Conservation (phyloP, 352 stramenopile genomes). For the Globisporangium lucens region DNA sequence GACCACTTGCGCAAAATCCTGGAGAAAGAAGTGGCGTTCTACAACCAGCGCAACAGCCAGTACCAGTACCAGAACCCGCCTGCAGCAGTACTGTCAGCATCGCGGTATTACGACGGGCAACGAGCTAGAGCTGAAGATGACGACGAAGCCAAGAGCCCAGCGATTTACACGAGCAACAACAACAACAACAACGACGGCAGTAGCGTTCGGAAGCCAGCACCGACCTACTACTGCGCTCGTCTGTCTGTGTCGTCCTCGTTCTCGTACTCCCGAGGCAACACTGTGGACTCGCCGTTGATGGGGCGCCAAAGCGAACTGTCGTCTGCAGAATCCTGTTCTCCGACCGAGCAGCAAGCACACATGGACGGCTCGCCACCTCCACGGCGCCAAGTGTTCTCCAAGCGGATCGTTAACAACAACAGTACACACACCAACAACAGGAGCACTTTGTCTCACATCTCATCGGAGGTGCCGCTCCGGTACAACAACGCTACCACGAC, state of each 20-base stretch:
- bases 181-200: neutral
- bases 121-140: neutral
- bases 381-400: neutral
- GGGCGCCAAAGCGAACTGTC: neutral
- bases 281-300: neutral
- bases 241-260: neutral
- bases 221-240: neutral
- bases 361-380: neutral
- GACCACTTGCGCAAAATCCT: constrained; percentile 17
- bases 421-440: neutral
- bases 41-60: constrained; percentile 14
- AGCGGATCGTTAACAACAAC: neutral
- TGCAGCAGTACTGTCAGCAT: neutral
- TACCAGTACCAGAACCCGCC: neutral
- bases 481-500: neutral
- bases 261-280: neutral
- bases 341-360: neutral
- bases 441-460: neutral
- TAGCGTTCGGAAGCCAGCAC: neutral
- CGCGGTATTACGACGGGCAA: neutral
- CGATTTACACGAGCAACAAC: neutral
- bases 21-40: constrained; percentile 18
- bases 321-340: neutral
- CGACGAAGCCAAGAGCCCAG: constrained; percentile 1
- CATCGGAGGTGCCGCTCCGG: neutral